Evolutionary conservation across 1,284 basidiomycete species (phyloP).

Genomic region (Ganoderma lingzhi): DNA sequence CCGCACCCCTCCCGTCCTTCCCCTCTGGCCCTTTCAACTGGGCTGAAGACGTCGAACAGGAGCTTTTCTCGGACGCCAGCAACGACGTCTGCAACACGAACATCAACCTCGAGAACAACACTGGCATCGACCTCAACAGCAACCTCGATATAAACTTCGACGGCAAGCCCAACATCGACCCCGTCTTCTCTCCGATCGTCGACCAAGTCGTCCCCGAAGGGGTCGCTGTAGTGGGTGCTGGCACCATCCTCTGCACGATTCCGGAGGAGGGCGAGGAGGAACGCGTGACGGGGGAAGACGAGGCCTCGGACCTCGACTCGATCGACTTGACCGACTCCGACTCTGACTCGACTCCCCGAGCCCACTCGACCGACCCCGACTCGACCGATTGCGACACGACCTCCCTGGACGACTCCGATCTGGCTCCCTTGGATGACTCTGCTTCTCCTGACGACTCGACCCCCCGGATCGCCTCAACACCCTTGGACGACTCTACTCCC

Average conservation of each 20-base stretch:
- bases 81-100: not conserved
- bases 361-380: not conserved
- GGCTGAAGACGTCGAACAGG: conserved; percentile 6
- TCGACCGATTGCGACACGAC: not conserved
- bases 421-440: not conserved
- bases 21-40: conserved; percentile 4
- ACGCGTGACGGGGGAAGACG: not conserved
- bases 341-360: not conserved
- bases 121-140: not conserved
- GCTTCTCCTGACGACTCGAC: not conserved
- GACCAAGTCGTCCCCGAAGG: not conserved
- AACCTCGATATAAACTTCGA: not conserved
- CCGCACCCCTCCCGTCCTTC: not conserved
- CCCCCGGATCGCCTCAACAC: not conserved
- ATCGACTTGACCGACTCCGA: not conserved
- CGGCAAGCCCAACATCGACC: not conserved
- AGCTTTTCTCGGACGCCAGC: not conserved
- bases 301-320: not conserved
- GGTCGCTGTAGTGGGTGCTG: not conserved
- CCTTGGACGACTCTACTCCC: not conserved
- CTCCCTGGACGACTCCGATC: not conserved
- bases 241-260: not conserved
- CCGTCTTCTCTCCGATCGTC: not conserved
- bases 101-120: not conserved
- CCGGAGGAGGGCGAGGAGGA: not conserved